A percentile compares a stretch with the other conserved stretches of the same genome.
Conservation (phyloP, 768 basidiomycete genomes). For the Russula sp. region DNA sequence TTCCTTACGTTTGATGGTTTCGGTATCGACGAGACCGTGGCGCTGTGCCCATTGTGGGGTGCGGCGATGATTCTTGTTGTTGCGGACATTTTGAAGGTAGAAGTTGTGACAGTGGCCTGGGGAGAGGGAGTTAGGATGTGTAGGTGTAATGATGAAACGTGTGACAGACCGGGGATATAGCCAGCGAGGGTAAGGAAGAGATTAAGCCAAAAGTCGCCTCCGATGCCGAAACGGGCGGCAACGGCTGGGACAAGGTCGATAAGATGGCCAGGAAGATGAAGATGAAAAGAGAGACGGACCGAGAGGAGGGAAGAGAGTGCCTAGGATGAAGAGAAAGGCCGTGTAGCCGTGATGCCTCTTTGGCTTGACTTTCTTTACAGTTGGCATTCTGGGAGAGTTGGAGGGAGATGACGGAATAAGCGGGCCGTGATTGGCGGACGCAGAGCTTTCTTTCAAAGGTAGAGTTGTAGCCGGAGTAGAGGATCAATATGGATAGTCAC, state of each 20-base stretch:
- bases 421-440: background rate
- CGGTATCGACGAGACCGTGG: constrained; percentile 83
- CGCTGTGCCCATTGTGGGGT: constrained; percentile 96
- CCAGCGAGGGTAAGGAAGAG: constrained; percentile 84
- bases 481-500: constrained; percentile 4
- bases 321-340: constrained; percentile 78
- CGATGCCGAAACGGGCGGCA: constrained; percentile 89
- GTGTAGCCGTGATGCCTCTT: constrained; percentile 77
- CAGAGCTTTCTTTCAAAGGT: no score
- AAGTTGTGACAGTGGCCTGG: constrained; percentile 89
- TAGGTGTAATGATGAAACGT: constrained; percentile 15
- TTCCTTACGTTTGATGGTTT: constrained; percentile 73
- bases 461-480: no score
- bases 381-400: constrained; percentile 1
- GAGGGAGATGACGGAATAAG: background rate
- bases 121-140: constrained; percentile 18
- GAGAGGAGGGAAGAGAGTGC: constrained; percentile 88
- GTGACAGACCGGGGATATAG: constrained; percentile 72
- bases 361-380: constrained; percentile 47
- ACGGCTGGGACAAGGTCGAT: constrained; percentile 58
- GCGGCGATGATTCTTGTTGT: constrained; percentile 87
- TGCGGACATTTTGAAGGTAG: constrained; percentile 94
- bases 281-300: constrained; percentile 48
- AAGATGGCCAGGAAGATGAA: constrained; percentile 19
- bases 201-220: constrained; percentile 89